Percentiles rank a stretch among this genome's conserved stretches.
phyloP scores from a whole-genome alignment of 2,329 filamentous ascomycete genomes.

The Kalaharituber pfeilii region DNA sequence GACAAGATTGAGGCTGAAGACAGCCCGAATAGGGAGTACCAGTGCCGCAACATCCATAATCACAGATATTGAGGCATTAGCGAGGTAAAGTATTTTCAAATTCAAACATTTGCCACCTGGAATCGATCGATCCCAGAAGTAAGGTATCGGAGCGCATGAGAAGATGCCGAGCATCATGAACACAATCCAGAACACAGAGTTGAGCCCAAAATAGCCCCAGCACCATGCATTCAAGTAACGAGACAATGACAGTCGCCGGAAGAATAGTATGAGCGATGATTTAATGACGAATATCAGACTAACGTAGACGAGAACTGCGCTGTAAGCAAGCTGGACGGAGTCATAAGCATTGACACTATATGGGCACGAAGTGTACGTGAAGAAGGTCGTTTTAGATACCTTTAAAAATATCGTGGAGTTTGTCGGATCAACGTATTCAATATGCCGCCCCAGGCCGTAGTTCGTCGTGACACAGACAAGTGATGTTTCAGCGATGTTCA shows the following conservation, averaged over 20 bases:
- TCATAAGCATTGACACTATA: neutral
- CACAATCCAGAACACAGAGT: slow-evolving; percentile 25
- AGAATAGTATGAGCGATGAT: slow-evolving; percentile 30
- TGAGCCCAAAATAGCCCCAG: slow-evolving; percentile 22
- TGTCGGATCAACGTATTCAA: neutral
- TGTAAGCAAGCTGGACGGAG: neutral
- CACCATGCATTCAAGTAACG: slow-evolving; percentile 24
- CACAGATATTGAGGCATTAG: slow-evolving; percentile 42
- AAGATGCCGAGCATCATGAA: slow-evolving; percentile 28
- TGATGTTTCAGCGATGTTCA: neutral
- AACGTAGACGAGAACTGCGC: slow-evolving; percentile 24
- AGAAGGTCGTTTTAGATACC: neutral
- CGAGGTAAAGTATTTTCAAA: slow-evolving; percentile 35
- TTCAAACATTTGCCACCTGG: slow-evolving; percentile 30
- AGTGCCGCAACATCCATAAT: slow-evolving; percentile 40
- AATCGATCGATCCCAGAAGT: slow-evolving; percentile 24
- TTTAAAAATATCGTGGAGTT: neutral
- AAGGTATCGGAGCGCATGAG: slow-evolving; percentile 28
- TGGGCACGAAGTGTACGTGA: neutral
- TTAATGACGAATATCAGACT: slow-evolving; percentile 29
- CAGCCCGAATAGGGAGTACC: slow-evolving; percentile 34
- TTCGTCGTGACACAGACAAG: neutral
- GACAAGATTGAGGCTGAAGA: slow-evolving; percentile 33
- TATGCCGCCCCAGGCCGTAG: slow-evolving; percentile 1
- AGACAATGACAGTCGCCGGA: slow-evolving; percentile 26